Evolutionary conservation across 1,139 yeast species (phyloP).

Genomic region (Magnusiomyces sp.): DNA sequence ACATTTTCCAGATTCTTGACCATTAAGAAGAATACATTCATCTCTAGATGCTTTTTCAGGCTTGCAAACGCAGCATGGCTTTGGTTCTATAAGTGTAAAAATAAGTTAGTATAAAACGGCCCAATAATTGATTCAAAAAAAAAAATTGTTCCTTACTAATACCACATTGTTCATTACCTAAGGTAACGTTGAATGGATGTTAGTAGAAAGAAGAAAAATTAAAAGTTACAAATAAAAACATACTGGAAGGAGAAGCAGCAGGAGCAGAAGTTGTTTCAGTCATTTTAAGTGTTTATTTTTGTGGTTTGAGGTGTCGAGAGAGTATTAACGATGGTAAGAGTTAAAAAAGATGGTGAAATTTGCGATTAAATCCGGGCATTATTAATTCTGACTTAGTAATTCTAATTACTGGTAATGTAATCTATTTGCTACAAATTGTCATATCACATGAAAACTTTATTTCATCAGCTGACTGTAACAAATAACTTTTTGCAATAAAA

Average conservation of each 20-base stretch:
- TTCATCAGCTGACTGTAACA: too few relatives aligned
- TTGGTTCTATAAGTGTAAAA: conserved; percentile 41
- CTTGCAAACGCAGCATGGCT: conserved; percentile 95
- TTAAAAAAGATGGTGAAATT: too few relatives aligned
- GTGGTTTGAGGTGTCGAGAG: not conserved
- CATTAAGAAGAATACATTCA: conserved; percentile 75
- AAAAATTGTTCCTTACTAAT: not conserved
- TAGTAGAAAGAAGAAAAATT: not conserved
- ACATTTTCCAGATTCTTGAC: conserved; percentile 81
- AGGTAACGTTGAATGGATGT: not conserved
- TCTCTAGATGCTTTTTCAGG: conserved; percentile 79
- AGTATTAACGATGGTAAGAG: too few relatives aligned
- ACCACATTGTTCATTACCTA: not conserved
- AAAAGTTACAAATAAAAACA: not conserved
- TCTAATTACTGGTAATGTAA: too few relatives aligned
- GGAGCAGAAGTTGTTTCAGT: conserved; percentile 8
- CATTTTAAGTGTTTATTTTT: not conserved
- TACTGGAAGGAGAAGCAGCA: conserved; percentile 7
- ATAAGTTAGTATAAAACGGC: not conserved
- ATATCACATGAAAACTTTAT: too few relatives aligned
- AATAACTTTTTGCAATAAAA: too few relatives aligned
- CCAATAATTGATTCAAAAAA: not conserved
- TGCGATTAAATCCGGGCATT: too few relatives aligned
- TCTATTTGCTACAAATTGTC: too few relatives aligned
- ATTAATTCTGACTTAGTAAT: too few relatives aligned